A percentile compares a stretch with the other conserved stretches of the same genome.
These are phyloP conservation scores for Eucalyptus camaldulensis DNA, from an alignment of 345 rosid genomes.

Conservation along the genomic window DNA sequence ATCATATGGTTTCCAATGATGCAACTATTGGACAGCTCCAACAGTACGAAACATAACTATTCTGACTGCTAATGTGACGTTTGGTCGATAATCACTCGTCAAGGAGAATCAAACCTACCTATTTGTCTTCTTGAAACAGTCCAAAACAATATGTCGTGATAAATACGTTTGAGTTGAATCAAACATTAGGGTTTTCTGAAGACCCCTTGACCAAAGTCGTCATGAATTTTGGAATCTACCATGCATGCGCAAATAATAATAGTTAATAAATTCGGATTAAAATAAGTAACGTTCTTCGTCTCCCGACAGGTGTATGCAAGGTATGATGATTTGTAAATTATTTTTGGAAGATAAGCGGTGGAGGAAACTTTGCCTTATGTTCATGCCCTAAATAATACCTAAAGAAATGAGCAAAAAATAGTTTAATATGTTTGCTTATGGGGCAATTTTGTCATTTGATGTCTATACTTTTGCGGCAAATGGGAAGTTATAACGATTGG, in stretches of 20 bases:
- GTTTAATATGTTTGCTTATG: not conserved
- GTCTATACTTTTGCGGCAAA: not conserved
- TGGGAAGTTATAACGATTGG: not conserved
- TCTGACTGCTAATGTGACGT: not conserved
- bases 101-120: not conserved
- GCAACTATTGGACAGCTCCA: not conserved
- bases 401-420: not conserved
- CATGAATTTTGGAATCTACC: not conserved
- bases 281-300: not conserved
- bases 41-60: not conserved
- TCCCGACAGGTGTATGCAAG: not conserved
- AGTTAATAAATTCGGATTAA: no score
- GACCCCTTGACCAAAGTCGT: not conserved
- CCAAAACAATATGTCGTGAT: not conserved
- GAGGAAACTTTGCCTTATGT: not conserved
- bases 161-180: not conserved
- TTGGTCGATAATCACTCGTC: not conserved
- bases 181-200: not conserved
- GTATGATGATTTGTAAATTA: not conserved
- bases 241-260: not conserved
- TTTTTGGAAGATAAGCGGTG: not conserved
- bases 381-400: not conserved
- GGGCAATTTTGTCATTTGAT: not conserved
- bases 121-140: not conserved
- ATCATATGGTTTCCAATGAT: not conserved